Conservation (phyloP, 306 rosid genomes). For the Trifolium pratense region DNA sequence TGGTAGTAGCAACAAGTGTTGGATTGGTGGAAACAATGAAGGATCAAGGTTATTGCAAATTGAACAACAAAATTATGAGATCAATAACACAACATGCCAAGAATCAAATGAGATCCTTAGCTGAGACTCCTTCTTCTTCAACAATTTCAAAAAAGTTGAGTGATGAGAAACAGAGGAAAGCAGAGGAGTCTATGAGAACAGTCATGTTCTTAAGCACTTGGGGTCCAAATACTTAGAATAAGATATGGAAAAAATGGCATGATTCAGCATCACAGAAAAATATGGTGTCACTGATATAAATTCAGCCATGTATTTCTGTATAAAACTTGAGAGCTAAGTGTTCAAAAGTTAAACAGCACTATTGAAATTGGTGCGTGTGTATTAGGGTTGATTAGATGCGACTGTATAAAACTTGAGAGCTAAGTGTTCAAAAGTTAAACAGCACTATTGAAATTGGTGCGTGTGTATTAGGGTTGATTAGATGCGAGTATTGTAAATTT, state of each 20-base stretch:
- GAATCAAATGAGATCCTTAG: slow-evolving; percentile 38
- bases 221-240: slow-evolving; percentile 62
- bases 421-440: background rate
- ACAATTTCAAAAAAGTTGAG: no score
- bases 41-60: slow-evolving; percentile 66
- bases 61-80: slow-evolving; percentile 48
- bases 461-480: background rate
- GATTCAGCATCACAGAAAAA: background rate
- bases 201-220: slow-evolving; percentile 81
- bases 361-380: background rate
- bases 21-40: slow-evolving; percentile 54
- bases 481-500: background rate
- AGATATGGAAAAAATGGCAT: background rate
- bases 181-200: slow-evolving; percentile 70
- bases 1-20: slow-evolving; percentile 50
- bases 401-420: background rate
- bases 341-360: background rate
- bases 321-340: background rate
- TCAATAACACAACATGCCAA: slow-evolving; percentile 48
- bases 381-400: no score
- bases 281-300: background rate
- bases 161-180: slow-evolving; percentile 53
- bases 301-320: background rate
- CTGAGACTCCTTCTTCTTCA: no score
- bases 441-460: background rate